Percentiles rank a stretch among this genome's conserved stretches.
Evolutionary conservation across 2,329 filamentous ascomycete species (phyloP).

Genomic region (Cladosporium colombiae): DNA sequence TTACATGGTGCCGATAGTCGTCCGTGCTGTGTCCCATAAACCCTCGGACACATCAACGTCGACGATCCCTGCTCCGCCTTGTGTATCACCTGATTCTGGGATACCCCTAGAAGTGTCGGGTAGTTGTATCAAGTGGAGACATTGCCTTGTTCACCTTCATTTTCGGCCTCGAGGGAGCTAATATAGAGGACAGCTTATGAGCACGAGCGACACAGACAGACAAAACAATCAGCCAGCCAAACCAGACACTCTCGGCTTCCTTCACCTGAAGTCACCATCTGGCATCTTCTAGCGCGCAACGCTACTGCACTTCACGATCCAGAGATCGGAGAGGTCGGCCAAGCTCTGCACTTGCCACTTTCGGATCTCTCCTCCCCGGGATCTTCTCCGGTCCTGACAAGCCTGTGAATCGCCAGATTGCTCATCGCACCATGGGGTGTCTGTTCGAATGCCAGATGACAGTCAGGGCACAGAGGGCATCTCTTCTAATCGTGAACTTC

Average conservation of each 20-base stretch:
- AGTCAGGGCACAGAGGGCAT: background rate
- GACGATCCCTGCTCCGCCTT: background rate
- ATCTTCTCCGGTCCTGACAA: background rate
- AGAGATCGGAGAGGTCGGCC: constrained; percentile 2
- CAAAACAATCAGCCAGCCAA: background rate
- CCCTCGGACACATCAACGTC: background rate
- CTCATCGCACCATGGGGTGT: background rate
- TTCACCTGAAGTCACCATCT: background rate
- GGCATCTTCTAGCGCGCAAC: background rate
- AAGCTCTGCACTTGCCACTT: constrained; percentile 10
- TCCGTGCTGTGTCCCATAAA: background rate
- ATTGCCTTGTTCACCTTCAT: background rate
- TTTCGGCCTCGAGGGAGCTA: no score
- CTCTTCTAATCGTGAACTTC: background rate
- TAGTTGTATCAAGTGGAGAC: background rate
- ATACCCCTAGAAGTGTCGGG: background rate
- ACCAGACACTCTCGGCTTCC: background rate
- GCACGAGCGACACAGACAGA: background rate
- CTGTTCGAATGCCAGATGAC: background rate
- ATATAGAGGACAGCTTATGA: background rate
- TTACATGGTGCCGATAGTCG: background rate
- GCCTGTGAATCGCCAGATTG: background rate
- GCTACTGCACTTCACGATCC: constrained; percentile 10
- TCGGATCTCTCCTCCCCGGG: background rate
- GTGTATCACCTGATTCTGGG: background rate